These are phyloP conservation scores for Verticillium longisporum DNA, from an alignment of 2,329 filamentous ascomycete species.

Conservation along the genomic window DNA sequence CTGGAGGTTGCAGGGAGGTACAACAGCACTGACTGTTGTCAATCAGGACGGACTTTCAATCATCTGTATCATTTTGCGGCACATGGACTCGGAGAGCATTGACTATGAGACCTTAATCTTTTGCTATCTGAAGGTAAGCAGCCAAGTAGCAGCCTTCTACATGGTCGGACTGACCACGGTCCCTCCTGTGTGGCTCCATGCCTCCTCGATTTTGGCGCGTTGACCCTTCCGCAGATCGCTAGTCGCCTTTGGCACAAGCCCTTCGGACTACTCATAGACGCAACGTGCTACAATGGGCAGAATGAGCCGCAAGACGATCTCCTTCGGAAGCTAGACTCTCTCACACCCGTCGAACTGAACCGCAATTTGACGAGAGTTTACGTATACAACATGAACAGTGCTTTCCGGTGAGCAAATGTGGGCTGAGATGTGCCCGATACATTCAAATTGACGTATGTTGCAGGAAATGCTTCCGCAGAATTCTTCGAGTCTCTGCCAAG, in stretches of 20 bases:
- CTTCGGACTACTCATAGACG: conserved; percentile 61
- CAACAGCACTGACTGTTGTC: neutral
- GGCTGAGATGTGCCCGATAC: conserved; percentile 5
- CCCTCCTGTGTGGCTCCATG: neutral
- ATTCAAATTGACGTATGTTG: neutral
- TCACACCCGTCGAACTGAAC: conserved; percentile 56
- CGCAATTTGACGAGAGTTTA: conserved; percentile 56
- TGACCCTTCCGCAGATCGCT: conserved; percentile 42
- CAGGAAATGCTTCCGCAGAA: conserved; percentile 58
- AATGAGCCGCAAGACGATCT: conserved; percentile 60
- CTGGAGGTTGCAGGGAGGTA: neutral
- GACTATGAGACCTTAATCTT: conserved; percentile 61
- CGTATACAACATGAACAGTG: conserved; percentile 68
- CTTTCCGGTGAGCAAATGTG: conserved; percentile 43
- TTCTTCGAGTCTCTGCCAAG: conserved; percentile 55
- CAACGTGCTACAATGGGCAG: conserved; percentile 63
- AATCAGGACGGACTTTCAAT: conserved; percentile 57
- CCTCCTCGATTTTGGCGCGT: neutral
- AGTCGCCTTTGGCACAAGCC: conserved; percentile 64
- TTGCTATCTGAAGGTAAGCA: conserved; percentile 56
- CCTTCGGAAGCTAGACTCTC: conserved; percentile 55
- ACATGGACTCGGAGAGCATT: conserved; percentile 59
- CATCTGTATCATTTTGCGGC: conserved; percentile 61
- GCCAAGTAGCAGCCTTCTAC: neutral
- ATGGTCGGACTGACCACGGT: neutral